Evolutionary conservation across 805 yeast genomes (phyloP), one percentile per base, ranked within the genome.

Genomic region (Tetrapisispora fleetii): DNA sequence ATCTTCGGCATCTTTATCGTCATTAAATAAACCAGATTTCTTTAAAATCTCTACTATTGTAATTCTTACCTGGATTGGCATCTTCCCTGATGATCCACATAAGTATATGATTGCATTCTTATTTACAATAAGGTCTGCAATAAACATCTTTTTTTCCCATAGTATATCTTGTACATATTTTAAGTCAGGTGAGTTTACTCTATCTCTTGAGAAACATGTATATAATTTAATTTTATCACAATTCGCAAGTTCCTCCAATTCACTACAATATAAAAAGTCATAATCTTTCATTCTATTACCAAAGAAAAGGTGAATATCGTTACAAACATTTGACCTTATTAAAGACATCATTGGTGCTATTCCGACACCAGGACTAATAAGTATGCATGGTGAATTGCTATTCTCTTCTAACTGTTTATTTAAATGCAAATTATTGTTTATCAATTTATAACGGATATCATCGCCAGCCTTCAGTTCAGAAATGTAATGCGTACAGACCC

Each of bases 351-450:
- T 80, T 2, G 99, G 99, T 0, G 99, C 99, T 11, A 93, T 72
- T 2, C 99, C 99, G 0, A 98, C 95, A 3, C 99, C 99, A 0
- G 99, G 95, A 1, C 91, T 83, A 4, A 91, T 74, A 76, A 91
- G 70, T 3, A 93, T 67, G 24, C 85, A 67, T 0, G 95, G 85
- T 2, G 51, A 60, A 4, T 60, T 52, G 62, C 40, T 65, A 61
- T 37, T 43, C 10, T 45, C 62, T 14, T 75, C 67, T 38, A 64
- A 65, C 40, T 80, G 53, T 30, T 41, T 41, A 24, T 41, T 41
- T 14, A 41, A 11, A 7, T 19, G 28, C 24, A 62, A 36, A 14
- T 70, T 63, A 52, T 81, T 77, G 30, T 66, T 62, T 48, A 76
- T 74, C 9, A 83, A 52, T 24, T 78, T 74, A 52, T 77, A 80